Base-by-base conservation (phyloP, 2,329 filamentous ascomycete species). In the Acephala macrosclerotiorum region DNA sequence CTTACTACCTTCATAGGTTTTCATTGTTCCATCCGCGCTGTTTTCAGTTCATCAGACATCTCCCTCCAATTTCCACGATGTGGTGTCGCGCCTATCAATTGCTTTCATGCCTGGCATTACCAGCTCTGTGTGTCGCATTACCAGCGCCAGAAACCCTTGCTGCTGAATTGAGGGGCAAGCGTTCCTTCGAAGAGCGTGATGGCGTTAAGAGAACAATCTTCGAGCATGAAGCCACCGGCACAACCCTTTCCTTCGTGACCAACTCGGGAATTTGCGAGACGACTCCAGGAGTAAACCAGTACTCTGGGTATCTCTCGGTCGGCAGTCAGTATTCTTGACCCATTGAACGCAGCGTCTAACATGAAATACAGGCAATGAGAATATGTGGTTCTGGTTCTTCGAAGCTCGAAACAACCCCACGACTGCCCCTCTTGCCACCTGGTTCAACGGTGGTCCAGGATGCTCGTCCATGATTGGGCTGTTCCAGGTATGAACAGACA, bases 401-500 rank as follows among this genome's bases (percentile, higher is more conserved):
- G 87, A 89, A 68, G 80, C 87, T 16, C 79, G 85, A 8, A 80
- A 84, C 60, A 79, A 82, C 69, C 80, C 86, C 1, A 72, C 75
- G 9, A 80, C 77, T 40, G 80, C 81, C 11, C 81, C 82, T 2
- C 70, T 82, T 4, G 77, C 78, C 3, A 77, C 78, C 25, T 83
- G 81, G 80, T 77, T 83, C 66, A 82, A 82, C 59, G 82, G 82
- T 49, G 82, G 82, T 0, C 82, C 82, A 1, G 82, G 82, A 0
- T 81, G 79, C 42, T 80, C 78, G 2, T 89, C 86, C 62, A 83
- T 91, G 80, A 82, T 87, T 63, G 87, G 87, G 20, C 80, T 91
- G 70, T 90, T 90, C 72, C 79, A 81, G 16, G 87, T 79, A 83
- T 3, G 22, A 5, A 83, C 87, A 16, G 12, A 22, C 33, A 3